Conservation (phyloP, 2,329 filamentous ascomycete species). For the Calonectria ilicicola region DNA sequence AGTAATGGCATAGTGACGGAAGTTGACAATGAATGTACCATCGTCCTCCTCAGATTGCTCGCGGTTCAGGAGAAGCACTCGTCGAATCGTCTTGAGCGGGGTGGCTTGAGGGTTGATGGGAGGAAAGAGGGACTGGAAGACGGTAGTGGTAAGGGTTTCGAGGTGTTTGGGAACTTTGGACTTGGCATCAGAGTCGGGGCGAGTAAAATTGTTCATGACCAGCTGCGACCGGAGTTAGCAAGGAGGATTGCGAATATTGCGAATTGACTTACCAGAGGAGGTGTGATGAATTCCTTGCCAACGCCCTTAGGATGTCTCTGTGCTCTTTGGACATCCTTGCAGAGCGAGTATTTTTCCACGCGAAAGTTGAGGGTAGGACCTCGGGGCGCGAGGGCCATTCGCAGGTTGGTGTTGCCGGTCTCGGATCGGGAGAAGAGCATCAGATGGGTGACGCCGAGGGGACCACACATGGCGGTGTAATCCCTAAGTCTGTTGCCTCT, state of each 20-base stretch:
- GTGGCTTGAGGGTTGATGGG: constrained; percentile 94
- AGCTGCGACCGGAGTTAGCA: constrained; percentile 63
- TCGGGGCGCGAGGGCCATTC: constrained; percentile 86
- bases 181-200: constrained; percentile 68
- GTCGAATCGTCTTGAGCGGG: constrained; percentile 90
- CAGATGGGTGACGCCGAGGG: constrained; percentile 91
- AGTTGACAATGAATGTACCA: constrained; percentile 83
- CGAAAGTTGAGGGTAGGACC: constrained; percentile 95
- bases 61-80: constrained; percentile 90
- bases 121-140: constrained; percentile 96
- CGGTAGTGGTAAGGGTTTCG: constrained; percentile 89
- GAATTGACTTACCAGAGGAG: constrained; percentile 74
- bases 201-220: constrained; percentile 98
- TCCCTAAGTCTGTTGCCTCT: constrained; percentile 89
- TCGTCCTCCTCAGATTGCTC: constrained; percentile 71
- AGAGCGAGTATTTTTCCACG: constrained; percentile 93
- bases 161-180: constrained; percentile 91
- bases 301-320: constrained; percentile 86
- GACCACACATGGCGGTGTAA: constrained; percentile 95
- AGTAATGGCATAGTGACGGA: constrained; percentile 95
- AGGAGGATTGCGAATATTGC: not conserved
- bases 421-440: constrained; percentile 92
- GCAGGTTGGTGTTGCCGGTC: constrained; percentile 91
- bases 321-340: constrained; percentile 87
- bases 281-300: constrained; percentile 86